These are phyloP conservation scores for Escovopsis sp. DNA, from an alignment of 2,329 filamentous ascomycete species.

Conservation along the genomic window DNA sequence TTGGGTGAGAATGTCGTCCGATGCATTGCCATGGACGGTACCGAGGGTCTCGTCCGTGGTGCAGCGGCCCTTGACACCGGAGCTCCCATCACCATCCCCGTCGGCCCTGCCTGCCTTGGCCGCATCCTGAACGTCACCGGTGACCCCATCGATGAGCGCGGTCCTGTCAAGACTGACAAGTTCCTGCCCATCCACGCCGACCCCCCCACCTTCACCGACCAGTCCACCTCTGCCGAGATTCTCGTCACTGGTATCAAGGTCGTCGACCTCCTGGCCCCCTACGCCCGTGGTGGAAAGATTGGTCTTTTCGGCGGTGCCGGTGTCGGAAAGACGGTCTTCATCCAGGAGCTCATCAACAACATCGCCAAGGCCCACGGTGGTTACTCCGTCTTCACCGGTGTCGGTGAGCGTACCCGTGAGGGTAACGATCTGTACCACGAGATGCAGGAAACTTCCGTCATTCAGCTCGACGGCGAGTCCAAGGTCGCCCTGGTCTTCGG, in stretches of 20 bases:
- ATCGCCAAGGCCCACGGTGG: conserved; percentile 99
- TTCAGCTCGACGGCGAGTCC: conserved; percentile 96
- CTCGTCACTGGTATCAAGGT: conserved; percentile 99
- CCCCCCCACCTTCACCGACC: conserved; percentile 79
- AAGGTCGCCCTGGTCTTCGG: conserved; percentile 99
- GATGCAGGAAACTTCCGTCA: conserved; percentile 99
- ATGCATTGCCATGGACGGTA: conserved; percentile 99
- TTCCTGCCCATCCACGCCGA: conserved; percentile 85
- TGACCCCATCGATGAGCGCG: conserved; percentile 99
- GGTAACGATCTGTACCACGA: conserved; percentile 99
- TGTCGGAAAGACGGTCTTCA: conserved; percentile 99
- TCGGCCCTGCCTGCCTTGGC: conserved; percentile 83
- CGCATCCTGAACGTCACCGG: conserved; percentile 99
- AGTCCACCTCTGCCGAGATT: conserved; percentile 92
- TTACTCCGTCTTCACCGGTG: conserved; percentile 99
- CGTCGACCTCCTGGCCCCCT: conserved; percentile 95
- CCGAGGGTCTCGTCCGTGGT: conserved; percentile 97
- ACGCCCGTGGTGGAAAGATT: conserved; percentile 99
- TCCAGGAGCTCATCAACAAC: conserved; percentile 99
- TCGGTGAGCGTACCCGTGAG: conserved; percentile 99
- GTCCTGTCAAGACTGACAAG: conserved; percentile 89
- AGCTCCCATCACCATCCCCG: conserved; percentile 88
- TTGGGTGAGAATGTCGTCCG: conserved; percentile 97
- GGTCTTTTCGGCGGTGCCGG: conserved; percentile 99
- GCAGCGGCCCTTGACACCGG: conserved; percentile 75